Evolutionary conservation across 495 filamentous ascomycete genomes (phyloP).

Genomic region (Penicillium coffeae): DNA sequence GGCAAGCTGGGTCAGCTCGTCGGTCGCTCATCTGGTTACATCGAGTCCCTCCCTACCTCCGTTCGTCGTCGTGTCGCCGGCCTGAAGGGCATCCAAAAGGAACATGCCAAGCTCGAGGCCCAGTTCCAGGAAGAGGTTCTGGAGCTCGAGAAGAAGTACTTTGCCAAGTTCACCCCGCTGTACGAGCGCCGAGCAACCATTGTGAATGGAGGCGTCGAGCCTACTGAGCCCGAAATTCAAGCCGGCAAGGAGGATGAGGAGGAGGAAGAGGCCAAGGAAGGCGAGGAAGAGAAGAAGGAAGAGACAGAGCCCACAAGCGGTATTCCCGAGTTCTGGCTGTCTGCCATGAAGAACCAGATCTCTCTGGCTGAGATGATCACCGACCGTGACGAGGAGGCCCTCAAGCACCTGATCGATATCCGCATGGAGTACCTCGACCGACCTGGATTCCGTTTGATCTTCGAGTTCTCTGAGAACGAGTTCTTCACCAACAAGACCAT

Average conservation of each 20-base stretch:
- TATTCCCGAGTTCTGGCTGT: constrained; percentile 99
- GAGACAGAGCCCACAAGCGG: constrained; percentile 55
- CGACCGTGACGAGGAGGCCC: constrained; percentile 88
- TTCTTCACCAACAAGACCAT: constrained; percentile 96
- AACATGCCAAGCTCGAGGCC: constrained; percentile 95
- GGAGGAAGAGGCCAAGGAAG: constrained; percentile 57
- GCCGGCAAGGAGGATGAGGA: constrained; percentile 79
- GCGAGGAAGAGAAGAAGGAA: constrained; percentile 49
- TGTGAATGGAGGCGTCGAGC: constrained; percentile 83
- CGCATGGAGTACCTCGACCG: constrained; percentile 99
- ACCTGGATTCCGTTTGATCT: constrained; percentile 96
- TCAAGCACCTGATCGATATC: constrained; percentile 89
- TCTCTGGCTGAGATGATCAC: constrained; percentile 97
- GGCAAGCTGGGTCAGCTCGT: constrained; percentile 91
- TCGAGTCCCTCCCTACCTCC: constrained; percentile 83
- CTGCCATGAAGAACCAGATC: constrained; percentile 98
- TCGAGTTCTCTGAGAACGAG: constrained; percentile 91
- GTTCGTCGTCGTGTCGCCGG: constrained; percentile 93
- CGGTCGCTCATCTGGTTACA: constrained; percentile 93
- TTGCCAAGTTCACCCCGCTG: constrained; percentile 95
- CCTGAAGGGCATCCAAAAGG: constrained; percentile 96
- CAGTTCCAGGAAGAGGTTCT: constrained; percentile 98
- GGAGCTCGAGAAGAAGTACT: constrained; percentile 98
- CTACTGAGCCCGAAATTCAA: constrained; percentile 78
- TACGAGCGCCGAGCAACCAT: constrained; percentile 94